Evolutionary conservation across 2,329 filamentous ascomycete genomes (phyloP).

Genomic region (Xenoacremonium recifei): DNA sequence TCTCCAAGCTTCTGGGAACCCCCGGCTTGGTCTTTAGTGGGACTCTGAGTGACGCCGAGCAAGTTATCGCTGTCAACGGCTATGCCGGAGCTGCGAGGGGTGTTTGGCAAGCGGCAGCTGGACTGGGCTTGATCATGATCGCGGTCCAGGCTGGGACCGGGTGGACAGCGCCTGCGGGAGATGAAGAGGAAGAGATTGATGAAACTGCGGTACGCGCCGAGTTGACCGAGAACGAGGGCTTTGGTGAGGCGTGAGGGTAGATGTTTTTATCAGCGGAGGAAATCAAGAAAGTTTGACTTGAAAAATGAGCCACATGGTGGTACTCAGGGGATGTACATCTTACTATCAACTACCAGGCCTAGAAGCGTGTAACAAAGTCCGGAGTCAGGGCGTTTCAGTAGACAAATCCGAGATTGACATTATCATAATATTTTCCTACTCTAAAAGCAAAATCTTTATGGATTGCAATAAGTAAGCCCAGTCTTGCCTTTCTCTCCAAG

Average conservation of each 20-base stretch:
- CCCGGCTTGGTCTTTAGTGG: constrained; percentile 48
- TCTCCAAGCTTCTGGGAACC: constrained; percentile 48
- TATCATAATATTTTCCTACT: too few species aligned
- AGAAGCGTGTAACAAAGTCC: too few species aligned
- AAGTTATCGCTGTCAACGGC: constrained; percentile 42
- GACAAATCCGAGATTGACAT: too few species aligned
- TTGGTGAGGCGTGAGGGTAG: constrained; percentile 32
- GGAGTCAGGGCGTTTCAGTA: too few species aligned
- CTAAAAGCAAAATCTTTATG: too few species aligned
- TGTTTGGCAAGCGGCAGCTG: constrained; percentile 48
- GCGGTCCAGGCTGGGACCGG: constrained; percentile 50
- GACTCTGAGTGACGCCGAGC: constrained; percentile 40
- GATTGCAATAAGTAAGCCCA: too few species aligned
- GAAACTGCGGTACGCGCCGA: constrained; percentile 25
- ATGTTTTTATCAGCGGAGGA: too few species aligned
- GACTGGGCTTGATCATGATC: constrained; percentile 42
- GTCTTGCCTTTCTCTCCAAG: too few species aligned
- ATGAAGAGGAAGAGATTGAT: constrained; percentile 44
- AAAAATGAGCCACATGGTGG: too few species aligned
- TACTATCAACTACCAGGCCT: too few species aligned
- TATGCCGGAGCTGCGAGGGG: constrained; percentile 46
- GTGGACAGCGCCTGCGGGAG: constrained; percentile 51
- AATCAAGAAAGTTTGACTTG: too few species aligned
- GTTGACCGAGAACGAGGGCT: constrained; percentile 28
- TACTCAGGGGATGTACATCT: too few species aligned